These are phyloP conservation scores for Teratosphaeria epicoccoides DNA, from an alignment of 2,329 filamentous ascomycete genomes.

Conservation along the genomic window DNA sequence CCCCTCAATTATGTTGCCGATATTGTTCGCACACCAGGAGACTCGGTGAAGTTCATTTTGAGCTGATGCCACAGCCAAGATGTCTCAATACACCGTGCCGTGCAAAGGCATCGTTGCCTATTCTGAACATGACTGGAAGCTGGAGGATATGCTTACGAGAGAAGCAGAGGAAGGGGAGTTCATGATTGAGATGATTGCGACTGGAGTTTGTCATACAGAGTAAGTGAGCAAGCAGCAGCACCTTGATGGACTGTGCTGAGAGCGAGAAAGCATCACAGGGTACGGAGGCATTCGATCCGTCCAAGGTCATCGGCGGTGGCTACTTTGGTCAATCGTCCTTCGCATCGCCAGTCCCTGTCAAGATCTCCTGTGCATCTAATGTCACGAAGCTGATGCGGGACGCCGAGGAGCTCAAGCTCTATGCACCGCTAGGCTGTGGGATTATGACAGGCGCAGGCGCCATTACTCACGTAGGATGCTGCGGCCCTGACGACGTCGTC, in stretches of 20 bases:
- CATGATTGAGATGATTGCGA: conserved; percentile 20
- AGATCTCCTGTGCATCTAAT: conserved; percentile 7
- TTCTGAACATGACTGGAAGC: background rate
- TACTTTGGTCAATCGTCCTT: conserved; percentile 21
- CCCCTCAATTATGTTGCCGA: background rate
- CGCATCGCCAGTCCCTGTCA: conserved; percentile 6
- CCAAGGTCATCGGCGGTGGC: conserved; percentile 11
- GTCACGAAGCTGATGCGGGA: background rate
- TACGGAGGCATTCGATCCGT: background rate
- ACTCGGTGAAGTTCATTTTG: background rate
- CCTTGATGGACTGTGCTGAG: background rate
- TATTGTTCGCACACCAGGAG: background rate
- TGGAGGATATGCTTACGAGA: conserved; percentile 7
- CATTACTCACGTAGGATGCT: conserved; percentile 16
- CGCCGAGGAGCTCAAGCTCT: conserved; percentile 8
- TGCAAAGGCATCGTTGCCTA: conserved; percentile 1
- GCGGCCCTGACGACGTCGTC: conserved; percentile 11
- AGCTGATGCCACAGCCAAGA: background rate
- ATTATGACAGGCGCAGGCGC: conserved; percentile 19
- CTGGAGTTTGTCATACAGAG: conserved; percentile 19
- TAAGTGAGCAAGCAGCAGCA: background rate
- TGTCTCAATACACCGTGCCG: background rate
- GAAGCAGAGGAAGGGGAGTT: conserved; percentile 13
- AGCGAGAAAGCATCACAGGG: background rate
- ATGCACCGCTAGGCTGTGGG: conserved; percentile 17